Base-by-base conservation (phyloP, 2,329 filamentous ascomycete species). In the Colletotrichum liaoningense region DNA sequence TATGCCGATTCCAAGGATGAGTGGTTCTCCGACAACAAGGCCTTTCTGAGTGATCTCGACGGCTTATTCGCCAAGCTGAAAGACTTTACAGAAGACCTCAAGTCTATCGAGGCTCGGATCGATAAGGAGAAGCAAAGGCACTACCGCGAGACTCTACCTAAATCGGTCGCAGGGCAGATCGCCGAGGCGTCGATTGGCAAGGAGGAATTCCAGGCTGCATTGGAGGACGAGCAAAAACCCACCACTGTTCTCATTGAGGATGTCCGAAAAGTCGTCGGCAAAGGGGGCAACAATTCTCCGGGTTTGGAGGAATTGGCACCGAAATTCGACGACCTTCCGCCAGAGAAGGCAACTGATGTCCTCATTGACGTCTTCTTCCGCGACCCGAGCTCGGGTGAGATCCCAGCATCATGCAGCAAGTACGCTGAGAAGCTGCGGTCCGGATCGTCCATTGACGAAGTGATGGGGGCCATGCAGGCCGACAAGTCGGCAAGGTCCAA, bases 21-120 rank as follows among this genome's bases (percentile, higher is more conserved):
- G 77, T 91, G 89, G 89, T 90, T 90, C 78, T 82, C 85, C 2
- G 83, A 84, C 58, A 82, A 88, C 38, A 82, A 81, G 35, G 81
- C 81, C 8, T 89, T 91, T 72, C 80, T 89, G 26, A 81, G 84
- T 65, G 86, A 88, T 67, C 82, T 91, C 12, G 86, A 88, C 73
- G 79, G 79, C 58, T 77, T 89, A 58, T 86, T 91, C 74, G 79
- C 86, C 5, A 85, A 87, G 63, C 87, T 86, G 64, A 85, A 84
- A 75, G 80, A 83, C 19, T 80, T 83, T 75, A 83, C 84, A 57
- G 77, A 82, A n/a, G 82, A 83, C 64, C 79, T 89, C 14, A 80
- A 82, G 55, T 80, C 78, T 22, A 85, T 91, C 54, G 88, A 90
- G 75, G 82, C 84, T 26, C 85, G 85, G 72, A 85, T 91, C 76